Conservation (phyloP, 306 rosid species). For the Fagus sylvatica region DNA sequence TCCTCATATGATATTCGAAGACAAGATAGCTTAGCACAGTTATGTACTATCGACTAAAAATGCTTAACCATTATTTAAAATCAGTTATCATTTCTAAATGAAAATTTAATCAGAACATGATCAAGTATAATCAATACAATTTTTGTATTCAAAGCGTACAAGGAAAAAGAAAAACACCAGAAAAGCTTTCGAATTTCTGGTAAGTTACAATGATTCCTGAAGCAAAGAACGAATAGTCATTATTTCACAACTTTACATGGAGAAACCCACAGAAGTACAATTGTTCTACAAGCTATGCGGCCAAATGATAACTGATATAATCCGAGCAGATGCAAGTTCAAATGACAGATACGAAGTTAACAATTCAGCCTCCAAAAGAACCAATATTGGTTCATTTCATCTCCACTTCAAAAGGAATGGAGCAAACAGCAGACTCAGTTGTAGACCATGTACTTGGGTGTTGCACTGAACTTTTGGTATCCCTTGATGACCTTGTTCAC, state of each 20-base stretch:
- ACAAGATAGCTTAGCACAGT: too few species aligned
- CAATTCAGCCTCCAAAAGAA: conserved; percentile 19
- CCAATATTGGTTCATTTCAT: conserved; percentile 2
- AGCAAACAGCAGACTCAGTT: conserved; percentile 51
- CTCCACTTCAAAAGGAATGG: conserved; percentile 16
- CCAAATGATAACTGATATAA: background rate
- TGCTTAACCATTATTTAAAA: too few species aligned
- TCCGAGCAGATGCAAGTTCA: conserved; percentile 16
- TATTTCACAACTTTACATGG: background rate
- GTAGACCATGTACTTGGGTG: conserved; percentile 99
- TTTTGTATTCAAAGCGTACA: too few species aligned
- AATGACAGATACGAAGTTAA: conserved; percentile 5
- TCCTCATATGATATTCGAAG: too few species aligned
- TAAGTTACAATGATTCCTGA: background rate
- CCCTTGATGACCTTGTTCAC: conserved; percentile 98
- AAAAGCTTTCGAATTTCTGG: background rate
- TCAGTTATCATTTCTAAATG: too few species aligned
- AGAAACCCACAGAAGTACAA: background rate
- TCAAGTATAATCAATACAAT: too few species aligned
- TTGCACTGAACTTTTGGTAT: conserved; percentile 98
- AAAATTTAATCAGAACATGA: too few species aligned
- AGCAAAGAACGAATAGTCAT: background rate
- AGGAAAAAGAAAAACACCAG: fast-evolving
- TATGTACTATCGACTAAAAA: too few species aligned
- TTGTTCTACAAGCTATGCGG: conserved; percentile 5